Evolutionary conservation across 371 early-diverging fungal species (phyloP).

Genomic region (Choanephora cucurbitarum): DNA sequence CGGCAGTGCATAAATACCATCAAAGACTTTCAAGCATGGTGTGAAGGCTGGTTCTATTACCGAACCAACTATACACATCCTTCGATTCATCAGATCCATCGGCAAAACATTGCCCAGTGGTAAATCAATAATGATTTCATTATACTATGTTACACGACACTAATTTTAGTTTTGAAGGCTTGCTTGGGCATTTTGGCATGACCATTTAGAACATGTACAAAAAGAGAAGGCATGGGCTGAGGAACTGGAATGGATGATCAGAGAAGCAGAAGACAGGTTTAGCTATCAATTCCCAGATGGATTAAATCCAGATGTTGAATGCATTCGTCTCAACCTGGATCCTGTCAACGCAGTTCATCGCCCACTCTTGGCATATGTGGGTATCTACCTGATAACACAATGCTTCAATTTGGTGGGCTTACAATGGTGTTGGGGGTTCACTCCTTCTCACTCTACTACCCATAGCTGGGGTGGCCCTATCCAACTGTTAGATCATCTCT

Average conservation of each 20-base stretch:
- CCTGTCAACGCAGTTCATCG: slow-evolving; percentile 63
- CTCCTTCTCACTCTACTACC: slow-evolving; percentile 12
- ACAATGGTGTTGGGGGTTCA: slow-evolving; percentile 24
- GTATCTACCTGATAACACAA: slow-evolving; percentile 31
- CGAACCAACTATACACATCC: slow-evolving; percentile 37
- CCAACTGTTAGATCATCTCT: neutral
- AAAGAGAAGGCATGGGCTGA: slow-evolving; percentile 30
- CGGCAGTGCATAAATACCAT: slow-evolving; percentile 49
- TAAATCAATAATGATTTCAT: slow-evolving; percentile 12
- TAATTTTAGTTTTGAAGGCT: slow-evolving; percentile 33
- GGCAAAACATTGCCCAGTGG: slow-evolving; percentile 56
- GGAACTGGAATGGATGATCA: slow-evolving; percentile 55
- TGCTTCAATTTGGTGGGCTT: slow-evolving; percentile 33
- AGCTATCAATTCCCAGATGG: slow-evolving; percentile 51
- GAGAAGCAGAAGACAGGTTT: slow-evolving; percentile 41
- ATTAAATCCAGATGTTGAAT: slow-evolving; percentile 50
- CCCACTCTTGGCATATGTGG: slow-evolving; percentile 58
- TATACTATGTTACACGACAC: neutral
- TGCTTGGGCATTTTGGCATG: slow-evolving; percentile 62
- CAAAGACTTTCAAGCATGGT: slow-evolving; percentile 42
- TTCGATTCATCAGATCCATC: slow-evolving; percentile 41
- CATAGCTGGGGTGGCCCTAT: slow-evolving; percentile 35
- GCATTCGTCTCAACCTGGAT: slow-evolving; percentile 64
- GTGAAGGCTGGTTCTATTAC: slow-evolving; percentile 55
- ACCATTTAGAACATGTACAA: slow-evolving; percentile 39